Percentiles rank a stretch among this genome's conserved stretches.
These are phyloP conservation scores for Hymenoscyphus fructigenus DNA, from an alignment of 2,329 filamentous ascomycete genomes.

Conservation along the genomic window DNA sequence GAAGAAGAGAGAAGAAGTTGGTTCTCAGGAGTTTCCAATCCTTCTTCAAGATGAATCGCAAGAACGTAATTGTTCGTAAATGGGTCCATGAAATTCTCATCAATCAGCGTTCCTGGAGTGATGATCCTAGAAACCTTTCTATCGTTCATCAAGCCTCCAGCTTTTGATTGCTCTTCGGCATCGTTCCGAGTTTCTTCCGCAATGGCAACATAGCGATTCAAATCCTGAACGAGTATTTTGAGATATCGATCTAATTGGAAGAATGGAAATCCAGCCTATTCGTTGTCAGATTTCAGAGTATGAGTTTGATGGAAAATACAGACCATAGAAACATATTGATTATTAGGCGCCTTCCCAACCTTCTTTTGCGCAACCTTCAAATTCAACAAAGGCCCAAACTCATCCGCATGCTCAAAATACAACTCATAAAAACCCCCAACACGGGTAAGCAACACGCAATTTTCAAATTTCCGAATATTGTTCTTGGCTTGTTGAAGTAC, in stretches of 20 bases:
- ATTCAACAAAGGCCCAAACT: conserved; percentile 81
- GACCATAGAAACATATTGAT: conserved; percentile 82
- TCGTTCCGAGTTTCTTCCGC: conserved; percentile 87
- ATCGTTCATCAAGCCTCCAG: conserved; percentile 79
- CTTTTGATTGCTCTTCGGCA: conserved; percentile 66
- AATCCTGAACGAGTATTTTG: conserved; percentile 87
- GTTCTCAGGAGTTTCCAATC: not conserved
- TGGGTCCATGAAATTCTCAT: conserved; percentile 96
- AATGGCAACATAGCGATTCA: conserved; percentile 88
- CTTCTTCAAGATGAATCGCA: conserved; percentile 62
- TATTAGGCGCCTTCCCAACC: conserved; percentile 70
- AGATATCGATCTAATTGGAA: conserved; percentile 91
- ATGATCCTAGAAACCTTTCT: conserved; percentile 83
- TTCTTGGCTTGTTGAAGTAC: conserved; percentile 82
- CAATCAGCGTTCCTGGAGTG: conserved; percentile 92
- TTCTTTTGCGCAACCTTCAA: conserved; percentile 82
- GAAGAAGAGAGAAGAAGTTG: conserved; percentile 35
- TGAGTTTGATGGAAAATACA: conserved; percentile 2
- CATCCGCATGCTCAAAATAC: conserved; percentile 93
- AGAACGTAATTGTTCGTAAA: conserved; percentile 92
- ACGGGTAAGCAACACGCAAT: conserved; percentile 87
- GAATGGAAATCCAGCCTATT: conserved; percentile 84
- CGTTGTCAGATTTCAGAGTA: conserved; percentile 6
- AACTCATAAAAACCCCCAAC: conserved; percentile 97
- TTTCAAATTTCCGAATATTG: conserved; percentile 87